Conservation (phyloP, 768 basidiomycete species). For the Tubosaeta sp. region DNA sequence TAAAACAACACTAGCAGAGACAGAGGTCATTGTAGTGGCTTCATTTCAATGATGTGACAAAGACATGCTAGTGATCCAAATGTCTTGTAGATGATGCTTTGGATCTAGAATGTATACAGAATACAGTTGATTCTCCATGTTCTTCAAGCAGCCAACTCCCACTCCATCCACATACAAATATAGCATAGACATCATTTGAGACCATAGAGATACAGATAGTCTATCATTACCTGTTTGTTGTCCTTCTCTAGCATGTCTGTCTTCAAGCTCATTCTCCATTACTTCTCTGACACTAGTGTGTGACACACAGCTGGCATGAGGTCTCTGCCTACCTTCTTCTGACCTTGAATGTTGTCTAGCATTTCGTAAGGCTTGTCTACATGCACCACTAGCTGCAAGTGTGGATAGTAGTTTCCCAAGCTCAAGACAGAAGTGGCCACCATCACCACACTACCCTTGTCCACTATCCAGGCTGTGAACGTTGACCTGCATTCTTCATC, state of each 20-base stretch:
- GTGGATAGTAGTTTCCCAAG: constrained; percentile 24
- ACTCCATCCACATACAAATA: background rate
- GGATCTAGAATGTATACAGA: background rate
- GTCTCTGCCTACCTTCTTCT: constrained; percentile 19
- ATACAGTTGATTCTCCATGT: background rate
- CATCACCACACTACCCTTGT: background rate
- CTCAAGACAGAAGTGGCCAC: constrained; percentile 25
- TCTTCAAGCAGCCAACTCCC: background rate
- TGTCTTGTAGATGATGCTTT: background rate
- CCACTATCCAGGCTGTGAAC: constrained; percentile 10
- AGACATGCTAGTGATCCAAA: background rate
- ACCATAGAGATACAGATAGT: constrained; percentile 1
- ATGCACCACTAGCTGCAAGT: constrained; percentile 18
- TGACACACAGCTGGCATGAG: background rate
- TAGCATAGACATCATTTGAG: constrained; percentile 5
- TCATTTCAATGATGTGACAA: background rate
- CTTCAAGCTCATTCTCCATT: background rate
- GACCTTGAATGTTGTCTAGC: constrained; percentile 18
- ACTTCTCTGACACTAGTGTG: background rate
- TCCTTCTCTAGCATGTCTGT: background rate
- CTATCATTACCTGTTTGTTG: background rate
- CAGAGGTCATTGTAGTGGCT: too few relatives aligned
- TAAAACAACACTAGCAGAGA: background rate
- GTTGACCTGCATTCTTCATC: background rate
- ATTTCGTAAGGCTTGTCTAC: constrained; percentile 19